Conservation (phyloP, 2,329 filamentous ascomycete species). For the Ophiostoma populinum region DNA sequence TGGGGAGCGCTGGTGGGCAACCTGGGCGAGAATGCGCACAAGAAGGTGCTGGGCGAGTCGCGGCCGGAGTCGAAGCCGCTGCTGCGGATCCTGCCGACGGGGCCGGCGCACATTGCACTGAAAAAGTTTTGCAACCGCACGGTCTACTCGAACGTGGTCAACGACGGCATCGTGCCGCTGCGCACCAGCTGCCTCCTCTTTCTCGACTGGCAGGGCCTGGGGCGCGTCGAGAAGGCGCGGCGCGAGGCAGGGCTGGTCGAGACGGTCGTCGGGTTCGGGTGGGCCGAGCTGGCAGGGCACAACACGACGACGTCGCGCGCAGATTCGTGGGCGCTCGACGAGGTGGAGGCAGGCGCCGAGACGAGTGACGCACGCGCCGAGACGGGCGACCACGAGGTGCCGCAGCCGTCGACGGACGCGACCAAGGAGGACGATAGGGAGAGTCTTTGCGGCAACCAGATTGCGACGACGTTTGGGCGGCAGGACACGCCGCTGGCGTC, state of each 20-base stretch:
- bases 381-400: conserved; percentile 35
- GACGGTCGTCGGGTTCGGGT: conserved; percentile 84
- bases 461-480: conserved; percentile 15
- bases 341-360: conserved; percentile 9
- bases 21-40: conserved; percentile 50
- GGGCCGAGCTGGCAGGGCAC: conserved; percentile 75
- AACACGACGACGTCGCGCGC: conserved; percentile 33
- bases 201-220: conserved; percentile 87
- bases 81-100: conserved; percentile 74
- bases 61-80: conserved; percentile 79
- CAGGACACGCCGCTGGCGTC: conserved; percentile 5
- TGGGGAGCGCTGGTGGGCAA: conserved; percentile 80
- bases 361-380: background rate
- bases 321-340: conserved; percentile 24
- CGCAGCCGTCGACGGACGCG: conserved; percentile 49
- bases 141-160: conserved; percentile 91
- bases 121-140: conserved; percentile 82
- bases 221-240: conserved; percentile 82
- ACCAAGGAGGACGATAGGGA: conserved; percentile 49
- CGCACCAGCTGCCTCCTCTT: conserved; percentile 94
- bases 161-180: conserved; percentile 89
- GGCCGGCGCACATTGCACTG: conserved; percentile 73
- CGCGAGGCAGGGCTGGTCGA: conserved; percentile 84
- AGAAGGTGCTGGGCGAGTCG: conserved; percentile 34
- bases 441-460: conserved; percentile 32